A percentile compares a stretch with the other conserved stretches of the same genome.
phyloP scores from a whole-genome alignment of 2,329 filamentous ascomycete species.

The Leptographium radiaticola region DNA sequence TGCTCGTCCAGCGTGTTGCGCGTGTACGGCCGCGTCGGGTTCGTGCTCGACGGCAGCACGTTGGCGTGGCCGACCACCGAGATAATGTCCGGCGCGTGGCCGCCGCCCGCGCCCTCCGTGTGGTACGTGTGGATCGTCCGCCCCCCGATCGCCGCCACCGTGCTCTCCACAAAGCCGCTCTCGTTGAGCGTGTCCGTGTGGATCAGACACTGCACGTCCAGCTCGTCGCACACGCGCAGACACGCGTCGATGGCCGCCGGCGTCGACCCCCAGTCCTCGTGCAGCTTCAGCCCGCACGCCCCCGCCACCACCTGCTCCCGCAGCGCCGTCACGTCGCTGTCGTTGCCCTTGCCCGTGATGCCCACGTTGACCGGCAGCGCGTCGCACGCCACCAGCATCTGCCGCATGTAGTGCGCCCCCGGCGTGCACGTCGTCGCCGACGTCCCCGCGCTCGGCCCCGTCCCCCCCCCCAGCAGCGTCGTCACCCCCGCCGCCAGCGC shows the following conservation, averaged over 20 bases:
- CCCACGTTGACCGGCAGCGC: slow-evolving; percentile 72
- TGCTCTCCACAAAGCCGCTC: slow-evolving; percentile 91
- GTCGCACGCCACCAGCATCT: slow-evolving; percentile 86
- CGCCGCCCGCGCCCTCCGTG: slow-evolving; percentile 88
- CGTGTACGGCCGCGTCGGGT: slow-evolving; percentile 84
- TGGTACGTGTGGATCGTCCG: slow-evolving; percentile 94
- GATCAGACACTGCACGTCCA: slow-evolving; percentile 86
- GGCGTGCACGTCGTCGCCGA: slow-evolving; percentile 92
- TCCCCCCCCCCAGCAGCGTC: slow-evolving; percentile 81
- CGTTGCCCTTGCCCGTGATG: slow-evolving; percentile 89
- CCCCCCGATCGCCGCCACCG: slow-evolving; percentile 70
- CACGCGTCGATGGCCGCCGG: slow-evolving; percentile 86
- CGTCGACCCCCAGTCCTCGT: slow-evolving; percentile 92
- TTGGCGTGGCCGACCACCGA: slow-evolving; percentile 79
- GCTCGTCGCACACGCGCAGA: slow-evolving; percentile 72
- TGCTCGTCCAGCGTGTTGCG: slow-evolving; percentile 91
- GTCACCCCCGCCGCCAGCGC: slow-evolving; percentile 77
- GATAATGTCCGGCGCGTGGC: slow-evolving; percentile 93
- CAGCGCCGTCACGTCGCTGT: slow-evolving; percentile 56
- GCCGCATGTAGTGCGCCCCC: slow-evolving; percentile 64
- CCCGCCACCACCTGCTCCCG: slow-evolving; percentile 73
- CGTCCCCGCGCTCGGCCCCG: slow-evolving; percentile 80
- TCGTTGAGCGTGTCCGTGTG: slow-evolving; percentile 96
- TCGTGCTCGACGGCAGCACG: slow-evolving; percentile 81
- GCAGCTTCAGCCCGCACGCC: slow-evolving; percentile 80